phyloP scores from a whole-genome alignment of 345 rosid genomes.

The Jatropha curcas region DNA sequence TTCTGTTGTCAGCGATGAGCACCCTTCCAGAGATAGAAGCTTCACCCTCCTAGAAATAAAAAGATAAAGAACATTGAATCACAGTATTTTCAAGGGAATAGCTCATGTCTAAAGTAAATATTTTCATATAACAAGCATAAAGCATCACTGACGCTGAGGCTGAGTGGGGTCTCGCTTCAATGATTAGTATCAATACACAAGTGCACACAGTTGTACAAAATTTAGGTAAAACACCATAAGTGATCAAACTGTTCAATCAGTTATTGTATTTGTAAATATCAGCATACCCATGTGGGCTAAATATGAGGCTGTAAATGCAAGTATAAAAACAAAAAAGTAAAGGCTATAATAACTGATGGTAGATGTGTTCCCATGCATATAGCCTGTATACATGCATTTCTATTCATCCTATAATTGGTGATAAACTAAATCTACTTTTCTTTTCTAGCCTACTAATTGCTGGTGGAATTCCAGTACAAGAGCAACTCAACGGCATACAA shows the following conservation, averaged over 20 bases:
- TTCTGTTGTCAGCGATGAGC: conserved; percentile 72
- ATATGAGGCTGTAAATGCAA: background rate
- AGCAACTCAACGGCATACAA: too few relatives aligned
- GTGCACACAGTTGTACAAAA: too few relatives aligned
- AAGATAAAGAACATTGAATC: conserved; percentile 5
- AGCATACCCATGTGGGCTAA: background rate
- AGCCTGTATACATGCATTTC: background rate
- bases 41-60: conserved; percentile 65
- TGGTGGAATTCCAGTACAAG: background rate
- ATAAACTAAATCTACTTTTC: background rate
- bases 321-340: too few relatives aligned
- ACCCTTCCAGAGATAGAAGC: conserved; percentile 73
- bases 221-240: background rate
- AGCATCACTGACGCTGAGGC: background rate
- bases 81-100: background rate
- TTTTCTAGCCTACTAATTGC: background rate
- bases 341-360: too few relatives aligned
- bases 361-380: background rate
- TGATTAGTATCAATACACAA: too few relatives aligned
- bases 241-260: background rate
- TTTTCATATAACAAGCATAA: background rate
- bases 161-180: background rate
- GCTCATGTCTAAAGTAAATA: background rate
- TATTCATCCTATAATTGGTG: background rate
- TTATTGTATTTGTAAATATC: background rate